These are phyloP conservation scores for Amauroascus verrucosus DNA, from an alignment of 2,329 filamentous ascomycete genomes.

Conservation along the genomic window DNA sequence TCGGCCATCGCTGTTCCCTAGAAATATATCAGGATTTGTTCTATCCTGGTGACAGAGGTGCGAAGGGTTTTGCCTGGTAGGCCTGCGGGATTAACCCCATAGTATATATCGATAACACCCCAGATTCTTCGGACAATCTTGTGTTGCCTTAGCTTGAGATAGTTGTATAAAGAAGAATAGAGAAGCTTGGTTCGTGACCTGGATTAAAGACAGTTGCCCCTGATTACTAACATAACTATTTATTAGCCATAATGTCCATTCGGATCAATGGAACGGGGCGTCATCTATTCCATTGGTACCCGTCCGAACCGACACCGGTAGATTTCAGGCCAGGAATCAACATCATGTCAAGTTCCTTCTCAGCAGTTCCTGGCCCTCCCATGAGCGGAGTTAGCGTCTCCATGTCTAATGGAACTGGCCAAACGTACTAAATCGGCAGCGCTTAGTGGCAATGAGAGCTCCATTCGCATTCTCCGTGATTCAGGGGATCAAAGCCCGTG, in stretches of 20 bases:
- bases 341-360: slow-evolving; percentile 49
- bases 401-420: slow-evolving; percentile 58
- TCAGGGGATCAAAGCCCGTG: slow-evolving; percentile 38
- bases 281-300: slow-evolving; percentile 30
- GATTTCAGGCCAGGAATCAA: not conserved
- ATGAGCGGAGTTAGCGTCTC: slow-evolving; percentile 43
- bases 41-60: not conserved
- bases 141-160: slow-evolving; percentile 48
- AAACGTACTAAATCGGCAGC: slow-evolving; percentile 48
- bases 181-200: slow-evolving; percentile 57
- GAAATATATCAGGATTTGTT: not conserved
- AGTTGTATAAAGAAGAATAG: slow-evolving; percentile 46
- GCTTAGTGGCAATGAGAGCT: slow-evolving; percentile 51
- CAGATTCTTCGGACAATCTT: slow-evolving; percentile 47
- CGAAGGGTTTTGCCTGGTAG: slow-evolving; percentile 24
- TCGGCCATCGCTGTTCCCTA: slow-evolving; percentile 39
- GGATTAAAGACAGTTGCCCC: slow-evolving; percentile 18
- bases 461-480: slow-evolving; percentile 59
- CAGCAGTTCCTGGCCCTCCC: slow-evolving; percentile 44
- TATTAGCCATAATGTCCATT: not conserved
- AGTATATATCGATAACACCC: slow-evolving; percentile 34
- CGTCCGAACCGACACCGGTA: slow-evolving; percentile 8
- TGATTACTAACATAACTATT: not conserved
- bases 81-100: slow-evolving; percentile 31
- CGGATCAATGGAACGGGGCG: slow-evolving; percentile 46